A percentile compares a stretch with the other conserved stretches of the same genome.
These are phyloP conservation scores for Boeremia exigua DNA, from an alignment of 2,329 filamentous ascomycete genomes.

Conservation along the genomic window DNA sequence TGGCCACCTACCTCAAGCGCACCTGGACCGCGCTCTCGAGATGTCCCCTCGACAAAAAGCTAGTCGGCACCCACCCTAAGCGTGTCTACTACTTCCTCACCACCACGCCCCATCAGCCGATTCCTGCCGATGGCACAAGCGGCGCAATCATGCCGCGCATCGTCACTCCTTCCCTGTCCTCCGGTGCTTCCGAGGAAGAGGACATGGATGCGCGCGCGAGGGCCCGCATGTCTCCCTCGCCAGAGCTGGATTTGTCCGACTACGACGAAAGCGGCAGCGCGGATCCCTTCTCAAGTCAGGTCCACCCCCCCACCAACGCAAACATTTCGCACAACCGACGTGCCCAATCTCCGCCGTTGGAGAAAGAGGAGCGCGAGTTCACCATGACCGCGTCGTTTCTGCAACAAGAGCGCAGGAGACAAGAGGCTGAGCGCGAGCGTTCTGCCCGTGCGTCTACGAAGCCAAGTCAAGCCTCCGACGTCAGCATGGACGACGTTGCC, in stretches of 20 bases:
- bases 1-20: constrained; percentile 89
- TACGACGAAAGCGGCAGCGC: constrained; percentile 70
- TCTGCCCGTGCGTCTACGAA: constrained; percentile 48
- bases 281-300: constrained; percentile 65
- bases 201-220: constrained; percentile 65
- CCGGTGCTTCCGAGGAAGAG: constrained; percentile 73
- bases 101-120: constrained; percentile 80
- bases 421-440: constrained; percentile 49
- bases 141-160: constrained; percentile 62
- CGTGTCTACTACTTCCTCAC: constrained; percentile 97
- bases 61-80: constrained; percentile 89
- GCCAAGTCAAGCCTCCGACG: constrained; percentile 35
- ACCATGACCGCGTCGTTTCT: constrained; percentile 92
- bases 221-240: constrained; percentile 80
- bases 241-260: constrained; percentile 91
- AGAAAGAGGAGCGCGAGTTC: constrained; percentile 95
- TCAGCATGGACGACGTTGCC: constrained; percentile 47
- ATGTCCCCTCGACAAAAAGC: constrained; percentile 90
- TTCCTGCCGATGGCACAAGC: constrained; percentile 70
- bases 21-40: constrained; percentile 76
- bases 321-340: constrained; percentile 66
- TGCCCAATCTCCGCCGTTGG: constrained; percentile 84
- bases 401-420: constrained; percentile 61
- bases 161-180: constrained; percentile 87
- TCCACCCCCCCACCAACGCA: constrained; percentile 49